Evolutionary conservation across 441 rosid species (phyloP).

Genomic region (Pelargonium myrrhifolium): DNA sequence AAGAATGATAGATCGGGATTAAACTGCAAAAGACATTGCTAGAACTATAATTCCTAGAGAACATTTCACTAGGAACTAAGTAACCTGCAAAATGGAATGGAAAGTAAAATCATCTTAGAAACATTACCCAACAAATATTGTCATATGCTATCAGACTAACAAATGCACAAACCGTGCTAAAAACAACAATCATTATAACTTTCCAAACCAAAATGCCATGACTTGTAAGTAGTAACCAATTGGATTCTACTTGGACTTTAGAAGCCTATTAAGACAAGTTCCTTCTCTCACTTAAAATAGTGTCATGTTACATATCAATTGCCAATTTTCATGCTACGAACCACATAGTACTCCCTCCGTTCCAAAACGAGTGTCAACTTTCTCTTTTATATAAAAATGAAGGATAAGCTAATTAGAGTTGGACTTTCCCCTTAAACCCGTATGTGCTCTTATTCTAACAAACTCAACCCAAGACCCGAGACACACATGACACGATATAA

Average conservation of each 20-base stretch:
- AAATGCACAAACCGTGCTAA: no score
- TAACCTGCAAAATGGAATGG: conserved; percentile 31
- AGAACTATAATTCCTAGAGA: conserved; percentile 23
- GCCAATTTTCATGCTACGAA: background rate
- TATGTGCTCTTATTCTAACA: no score
- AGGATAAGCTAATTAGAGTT: no score
- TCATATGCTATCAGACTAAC: no score
- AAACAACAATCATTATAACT: no score
- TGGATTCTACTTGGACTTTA: background rate
- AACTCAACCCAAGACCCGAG: no score
- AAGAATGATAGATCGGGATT: conserved; percentile 25
- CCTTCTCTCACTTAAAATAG: background rate
- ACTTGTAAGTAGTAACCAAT: background rate
- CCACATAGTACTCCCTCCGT: background rate
- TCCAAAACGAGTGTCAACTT: no score
- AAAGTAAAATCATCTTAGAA: background rate
- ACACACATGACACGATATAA: no score
- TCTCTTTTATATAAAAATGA: no score
- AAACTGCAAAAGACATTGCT: conserved; percentile 29
- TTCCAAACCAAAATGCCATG: no score
- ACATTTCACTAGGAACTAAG: conserved; percentile 32
- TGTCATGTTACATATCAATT: background rate
- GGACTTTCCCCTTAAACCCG: no score
- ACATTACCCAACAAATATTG: no score
- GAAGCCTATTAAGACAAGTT: background rate